Base-by-base conservation (phyloP, 768 basidiomycete genomes). In the Phanerochaete sordida region DNA sequence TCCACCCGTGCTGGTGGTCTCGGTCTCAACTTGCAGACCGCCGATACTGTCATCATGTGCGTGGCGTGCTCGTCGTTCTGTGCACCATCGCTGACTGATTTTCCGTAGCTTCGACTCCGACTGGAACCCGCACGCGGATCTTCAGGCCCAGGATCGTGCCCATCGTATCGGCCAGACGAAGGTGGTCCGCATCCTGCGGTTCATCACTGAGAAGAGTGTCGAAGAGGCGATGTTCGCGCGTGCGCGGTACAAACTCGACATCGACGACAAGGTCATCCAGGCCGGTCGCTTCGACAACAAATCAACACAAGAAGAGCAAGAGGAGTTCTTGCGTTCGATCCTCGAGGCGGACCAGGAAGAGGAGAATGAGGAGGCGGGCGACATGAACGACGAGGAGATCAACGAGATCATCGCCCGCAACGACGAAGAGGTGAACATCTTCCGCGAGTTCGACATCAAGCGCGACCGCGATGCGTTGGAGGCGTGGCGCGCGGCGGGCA, bases 161-260 rank as follows among this genome's bases (percentile, higher is more conserved):
- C 96, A 99, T 82, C 95, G 97, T 83, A 99, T 99, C 68, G 97
- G 97, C 60, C 97, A 99, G 72, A 99, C 97, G 60, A 96, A 95
- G 74, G 91, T 95, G 47, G 97, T 99, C 21, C 87, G 95, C 31
- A 98, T 99, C 64, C 80, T 98, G 64, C 87, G 96, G 62, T 92
- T 99, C 73, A 95, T 99, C 71, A 97, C 96, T 3, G 93, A 97
- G 74, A 94, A 95, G 79, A 96, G 95, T 63, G 94, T 99, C 24
- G 97, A 98, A 75, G 97, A 98, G 75, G 93, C 95, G 3, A 97
- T 98, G 85, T 91, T 98, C 62, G 91, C 93, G 47, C 86, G 95
- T 64, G 97, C 97, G 5, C 85, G 92, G 59, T 92, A 86, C 76
- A 99, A 99, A 79, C 88, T 98, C 28, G 96, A 96, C 68, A 95